Percentiles rank a stretch among this genome's conserved stretches.
These are phyloP conservation scores for Aspergillus conjunctus DNA, from an alignment of 495 filamentous ascomycete species.

Conservation along the genomic window DNA sequence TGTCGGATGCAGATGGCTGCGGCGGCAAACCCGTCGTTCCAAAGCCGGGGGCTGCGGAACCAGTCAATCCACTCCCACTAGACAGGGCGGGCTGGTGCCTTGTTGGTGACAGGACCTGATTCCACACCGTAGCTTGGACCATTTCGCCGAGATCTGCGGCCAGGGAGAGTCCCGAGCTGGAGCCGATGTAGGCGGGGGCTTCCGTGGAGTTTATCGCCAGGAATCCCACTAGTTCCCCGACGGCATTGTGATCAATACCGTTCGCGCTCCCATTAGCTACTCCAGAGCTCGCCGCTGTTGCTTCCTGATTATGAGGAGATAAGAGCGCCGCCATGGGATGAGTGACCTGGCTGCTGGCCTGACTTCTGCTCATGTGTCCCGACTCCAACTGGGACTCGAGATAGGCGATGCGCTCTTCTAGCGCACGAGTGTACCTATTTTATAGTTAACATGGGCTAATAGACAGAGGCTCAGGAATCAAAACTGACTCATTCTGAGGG, in stretches of 20 bases:
- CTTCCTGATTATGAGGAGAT: conserved; percentile 33
- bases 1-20: conserved; percentile 17
- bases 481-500: conserved; percentile 44
- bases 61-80: not conserved
- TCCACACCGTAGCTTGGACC: conserved; percentile 57
- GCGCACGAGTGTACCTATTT: conserved; percentile 46
- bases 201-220: conserved; percentile 51
- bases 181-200: conserved; percentile 55
- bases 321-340: conserved; percentile 27
- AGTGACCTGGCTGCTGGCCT: conserved; percentile 20
- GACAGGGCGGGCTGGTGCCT: conserved; percentile 25
- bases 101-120: conserved; percentile 46
- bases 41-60: not conserved
- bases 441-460: conserved; percentile 2
- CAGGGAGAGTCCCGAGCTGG: conserved; percentile 53
- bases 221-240: conserved; percentile 56
- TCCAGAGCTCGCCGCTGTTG: conserved; percentile 25
- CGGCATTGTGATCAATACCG: conserved; percentile 42
- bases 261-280: conserved; percentile 16
- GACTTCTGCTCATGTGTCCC: conserved; percentile 25
- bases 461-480: not conserved
- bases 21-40: conserved; percentile 11
- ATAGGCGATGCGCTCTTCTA: conserved; percentile 51
- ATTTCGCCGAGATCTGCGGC: conserved; percentile 55
- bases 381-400: conserved; percentile 43